Conservation (phyloP, 306 rosid genomes). For the Corylus heterophylla region DNA sequence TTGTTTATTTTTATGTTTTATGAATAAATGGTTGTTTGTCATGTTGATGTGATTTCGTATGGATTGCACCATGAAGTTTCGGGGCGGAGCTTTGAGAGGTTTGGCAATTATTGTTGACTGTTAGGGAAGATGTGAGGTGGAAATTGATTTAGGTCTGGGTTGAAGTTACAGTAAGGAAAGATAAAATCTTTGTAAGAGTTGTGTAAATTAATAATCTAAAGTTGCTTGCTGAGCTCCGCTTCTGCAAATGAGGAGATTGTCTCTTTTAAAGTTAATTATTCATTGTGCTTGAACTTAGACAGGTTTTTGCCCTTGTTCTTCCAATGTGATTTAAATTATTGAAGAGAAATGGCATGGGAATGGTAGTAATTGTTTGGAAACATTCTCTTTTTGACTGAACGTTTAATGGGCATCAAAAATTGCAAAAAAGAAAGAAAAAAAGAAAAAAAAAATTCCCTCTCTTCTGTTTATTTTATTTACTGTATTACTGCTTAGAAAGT, state of each 20-base stretch:
- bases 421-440: background rate
- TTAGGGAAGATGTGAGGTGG: background rate
- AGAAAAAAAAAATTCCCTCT: background rate
- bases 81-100: background rate
- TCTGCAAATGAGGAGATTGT: background rate
- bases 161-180: background rate
- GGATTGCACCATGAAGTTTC: background rate
- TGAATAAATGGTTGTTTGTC: background rate
- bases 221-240: background rate
- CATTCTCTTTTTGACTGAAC: background rate
- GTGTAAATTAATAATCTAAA: background rate
- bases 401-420: background rate
- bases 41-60: background rate
- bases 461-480: background rate
- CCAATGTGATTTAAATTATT: background rate
- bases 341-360: background rate
- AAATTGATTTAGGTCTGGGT: conserved; percentile 1
- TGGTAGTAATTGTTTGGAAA: background rate
- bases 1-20: background rate
- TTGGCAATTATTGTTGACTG: background rate
- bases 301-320: background rate
- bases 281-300: background rate
- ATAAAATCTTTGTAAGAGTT: background rate
- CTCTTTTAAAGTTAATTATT: background rate
- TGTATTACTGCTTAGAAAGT: background rate